phyloP scores from a whole-genome alignment of 1,284 basidiomycete species.

The Austropuccinia psidii region DNA sequence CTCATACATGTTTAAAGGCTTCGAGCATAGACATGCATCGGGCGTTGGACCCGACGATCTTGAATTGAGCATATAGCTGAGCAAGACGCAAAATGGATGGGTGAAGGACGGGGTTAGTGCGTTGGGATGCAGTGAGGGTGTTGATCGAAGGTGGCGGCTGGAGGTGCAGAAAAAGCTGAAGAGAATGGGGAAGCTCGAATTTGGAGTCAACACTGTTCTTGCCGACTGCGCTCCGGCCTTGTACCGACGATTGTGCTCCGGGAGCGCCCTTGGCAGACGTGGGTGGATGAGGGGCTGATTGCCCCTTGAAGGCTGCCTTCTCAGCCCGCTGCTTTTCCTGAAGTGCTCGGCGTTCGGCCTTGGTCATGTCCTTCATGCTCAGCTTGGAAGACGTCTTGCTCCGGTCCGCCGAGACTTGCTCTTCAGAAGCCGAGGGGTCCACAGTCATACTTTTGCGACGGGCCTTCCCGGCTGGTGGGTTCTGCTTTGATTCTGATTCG shows the following conservation, averaged over 20 bases:
- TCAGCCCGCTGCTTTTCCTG: constrained; percentile 71
- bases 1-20: constrained; percentile 64
- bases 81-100: constrained; percentile 68
- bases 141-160: constrained; percentile 60
- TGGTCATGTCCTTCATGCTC: constrained; percentile 60
- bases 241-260: constrained; percentile 40
- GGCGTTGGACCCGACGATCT: constrained; percentile 77
- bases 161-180: constrained; percentile 52
- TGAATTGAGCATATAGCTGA: constrained; percentile 73
- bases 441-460: not conserved
- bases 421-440: not conserved
- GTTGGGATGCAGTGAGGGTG: constrained; percentile 50
- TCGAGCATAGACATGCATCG: constrained; percentile 76
- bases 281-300: constrained; percentile 23
- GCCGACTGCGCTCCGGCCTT: constrained; percentile 38
- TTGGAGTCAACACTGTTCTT: constrained; percentile 39
- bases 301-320: constrained; percentile 46
- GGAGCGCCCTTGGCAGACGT: constrained; percentile 12
- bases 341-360: constrained; percentile 67
- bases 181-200: constrained; percentile 42
- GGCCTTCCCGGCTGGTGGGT: not conserved
- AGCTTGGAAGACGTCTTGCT: constrained; percentile 42
- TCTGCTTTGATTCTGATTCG: no score
- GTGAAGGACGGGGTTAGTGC: constrained; percentile 68
- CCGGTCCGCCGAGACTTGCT: constrained; percentile 37